phyloP scores from a whole-genome alignment of 169 alveolate species.

The Cryptosporidium xiaoi region DNA sequence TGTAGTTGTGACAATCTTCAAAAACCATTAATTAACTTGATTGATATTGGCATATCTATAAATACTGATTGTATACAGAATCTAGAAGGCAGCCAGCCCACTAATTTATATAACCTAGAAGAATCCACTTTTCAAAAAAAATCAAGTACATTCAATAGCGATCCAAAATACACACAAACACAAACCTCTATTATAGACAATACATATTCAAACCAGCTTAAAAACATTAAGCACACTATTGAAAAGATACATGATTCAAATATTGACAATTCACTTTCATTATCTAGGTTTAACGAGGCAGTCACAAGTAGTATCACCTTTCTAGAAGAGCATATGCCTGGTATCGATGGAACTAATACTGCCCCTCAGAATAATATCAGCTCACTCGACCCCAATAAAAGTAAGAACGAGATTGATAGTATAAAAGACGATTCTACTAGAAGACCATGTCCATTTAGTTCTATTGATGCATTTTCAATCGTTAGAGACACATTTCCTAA shows the following conservation, averaged over 20 bases:
- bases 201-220: neutral
- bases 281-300: constrained; percentile 3
- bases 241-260: constrained; percentile 17
- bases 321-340: constrained; percentile 5
- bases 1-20: too few species aligned
- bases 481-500: constrained; percentile 37
- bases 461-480: constrained; percentile 69
- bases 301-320: neutral
- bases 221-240: constrained; percentile 18
- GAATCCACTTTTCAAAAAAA: too few species aligned
- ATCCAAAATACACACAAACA: neutral
- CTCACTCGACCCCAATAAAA: neutral
- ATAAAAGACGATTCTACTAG: neutral
- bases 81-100: neutral
- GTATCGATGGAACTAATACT: neutral
- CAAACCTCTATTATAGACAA: neutral
- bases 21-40: neutral
- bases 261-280: neutral
- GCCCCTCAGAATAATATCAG: neutral
- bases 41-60: neutral
- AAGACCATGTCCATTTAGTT: constrained; percentile 63
- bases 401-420: neutral
- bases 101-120: neutral
- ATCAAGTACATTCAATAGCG: neutral
- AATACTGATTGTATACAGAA: neutral